phyloP scores from a whole-genome alignment of 805 yeast genomes.

The Candida tibetensis region DNA sequence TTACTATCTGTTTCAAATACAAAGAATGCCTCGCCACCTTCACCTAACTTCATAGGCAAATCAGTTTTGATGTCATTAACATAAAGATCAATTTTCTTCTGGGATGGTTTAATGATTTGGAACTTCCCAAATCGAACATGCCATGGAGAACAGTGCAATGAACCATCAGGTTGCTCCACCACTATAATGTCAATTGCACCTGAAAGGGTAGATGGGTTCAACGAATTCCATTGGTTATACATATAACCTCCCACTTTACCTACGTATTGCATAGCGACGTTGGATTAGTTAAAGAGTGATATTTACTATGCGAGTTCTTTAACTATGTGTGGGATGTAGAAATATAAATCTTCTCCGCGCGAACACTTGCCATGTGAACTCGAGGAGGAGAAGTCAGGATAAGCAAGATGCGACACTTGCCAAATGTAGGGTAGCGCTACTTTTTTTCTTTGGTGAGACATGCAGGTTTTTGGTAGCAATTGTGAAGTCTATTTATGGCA shows the following conservation, averaged over 20 bases:
- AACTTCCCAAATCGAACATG: constrained; percentile 96
- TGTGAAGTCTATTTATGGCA: too few relatives aligned
- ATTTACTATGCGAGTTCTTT: too few relatives aligned
- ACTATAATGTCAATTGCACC: constrained; percentile 98
- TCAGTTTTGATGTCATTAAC: constrained; percentile 81
- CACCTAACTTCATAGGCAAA: constrained; percentile 94
- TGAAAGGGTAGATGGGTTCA: constrained; percentile 92
- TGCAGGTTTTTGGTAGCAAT: too few relatives aligned
- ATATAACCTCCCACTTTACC: constrained; percentile 94
- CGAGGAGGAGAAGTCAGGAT: too few relatives aligned
- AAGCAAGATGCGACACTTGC: too few relatives aligned
- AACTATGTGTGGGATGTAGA: too few relatives aligned
- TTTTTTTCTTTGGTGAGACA: too few relatives aligned
- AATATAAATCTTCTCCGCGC: too few relatives aligned
- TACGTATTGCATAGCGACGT: constrained; percentile 95
- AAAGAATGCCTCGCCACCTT: constrained; percentile 96
- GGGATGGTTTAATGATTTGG: constrained; percentile 88
- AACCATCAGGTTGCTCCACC: constrained; percentile 81
- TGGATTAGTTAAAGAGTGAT: too few relatives aligned
- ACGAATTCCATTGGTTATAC: constrained; percentile 94
- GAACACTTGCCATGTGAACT: too few relatives aligned
- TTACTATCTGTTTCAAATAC: constrained; percentile 81
- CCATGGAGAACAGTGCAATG: constrained; percentile 88
- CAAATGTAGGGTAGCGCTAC: too few relatives aligned
- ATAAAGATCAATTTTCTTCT: constrained; percentile 85